Evolutionary conservation across 352 stramenopile species (phyloP).

Genomic region (Pythium dissimile): DNA sequence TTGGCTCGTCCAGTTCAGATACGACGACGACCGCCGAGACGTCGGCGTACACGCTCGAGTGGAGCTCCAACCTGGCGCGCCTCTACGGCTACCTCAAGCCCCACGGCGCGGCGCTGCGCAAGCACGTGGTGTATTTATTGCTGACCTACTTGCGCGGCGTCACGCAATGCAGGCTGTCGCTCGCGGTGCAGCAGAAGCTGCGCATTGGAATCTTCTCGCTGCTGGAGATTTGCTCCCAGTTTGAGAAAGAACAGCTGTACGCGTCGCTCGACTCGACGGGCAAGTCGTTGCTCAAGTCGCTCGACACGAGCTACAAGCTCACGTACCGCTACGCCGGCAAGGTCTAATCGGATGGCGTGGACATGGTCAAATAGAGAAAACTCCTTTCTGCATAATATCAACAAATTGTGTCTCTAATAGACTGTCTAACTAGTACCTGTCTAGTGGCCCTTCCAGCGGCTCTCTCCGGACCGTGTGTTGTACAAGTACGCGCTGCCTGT

Average conservation of each 20-base stretch:
- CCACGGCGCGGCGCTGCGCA: constrained; percentile 71
- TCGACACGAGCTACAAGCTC: constrained; percentile 85
- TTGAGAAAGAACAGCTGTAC: constrained; percentile 86
- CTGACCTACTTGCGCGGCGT: constrained; percentile 63
- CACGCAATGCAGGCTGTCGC: constrained; percentile 52
- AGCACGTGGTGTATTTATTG: constrained; percentile 84
- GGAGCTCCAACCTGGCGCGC: constrained; percentile 81
- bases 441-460: constrained; percentile 40
- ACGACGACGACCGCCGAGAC: not conserved
- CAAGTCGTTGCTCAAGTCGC: constrained; percentile 83
- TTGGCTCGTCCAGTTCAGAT: constrained; percentile 3
- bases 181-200: constrained; percentile 63
- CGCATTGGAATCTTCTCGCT: constrained; percentile 73
- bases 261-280: constrained; percentile 72
- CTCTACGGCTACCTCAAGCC: constrained; percentile 87
- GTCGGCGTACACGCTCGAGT: constrained; percentile 33
- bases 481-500: constrained; percentile 65
- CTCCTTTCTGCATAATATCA: too few species aligned
- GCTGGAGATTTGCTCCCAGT: constrained; percentile 79
- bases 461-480: constrained; percentile 72
- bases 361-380: not conserved
- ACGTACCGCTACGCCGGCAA: constrained; percentile 85
- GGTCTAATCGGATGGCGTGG: too few species aligned
- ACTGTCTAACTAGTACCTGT: too few species aligned
- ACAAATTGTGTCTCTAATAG: not conserved